These are phyloP conservation scores for Ailanthus altissimus DNA, from an alignment of 345 rosid genomes.

Conservation along the genomic window DNA sequence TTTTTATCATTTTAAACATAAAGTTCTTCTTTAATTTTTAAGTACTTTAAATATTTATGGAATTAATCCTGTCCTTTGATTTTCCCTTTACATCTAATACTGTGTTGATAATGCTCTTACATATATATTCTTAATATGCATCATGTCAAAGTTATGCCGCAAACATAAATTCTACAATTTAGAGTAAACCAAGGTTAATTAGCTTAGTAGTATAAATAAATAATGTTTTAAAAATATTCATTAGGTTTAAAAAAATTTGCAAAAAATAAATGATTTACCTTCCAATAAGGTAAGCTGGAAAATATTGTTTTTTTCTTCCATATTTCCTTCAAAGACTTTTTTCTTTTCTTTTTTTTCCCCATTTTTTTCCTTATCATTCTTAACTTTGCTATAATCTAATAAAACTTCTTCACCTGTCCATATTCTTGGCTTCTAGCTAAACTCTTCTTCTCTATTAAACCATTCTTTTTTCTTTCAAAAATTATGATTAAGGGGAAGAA, in stretches of 20 bases:
- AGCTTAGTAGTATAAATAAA: not conserved
- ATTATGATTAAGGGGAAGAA: not conserved
- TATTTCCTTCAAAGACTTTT: not conserved
- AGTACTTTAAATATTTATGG: not conserved
- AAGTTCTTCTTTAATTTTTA: not conserved
- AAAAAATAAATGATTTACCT: not conserved
- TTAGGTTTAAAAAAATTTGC: not conserved
- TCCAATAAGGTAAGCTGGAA: not conserved
- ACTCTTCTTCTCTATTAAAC: not conserved
- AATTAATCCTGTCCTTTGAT: not conserved
- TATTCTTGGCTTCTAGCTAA: not conserved
- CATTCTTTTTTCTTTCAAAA: not conserved
- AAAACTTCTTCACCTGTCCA: not conserved
- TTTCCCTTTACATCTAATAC: not conserved
- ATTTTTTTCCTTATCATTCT: not conserved
- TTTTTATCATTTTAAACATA: not conserved
- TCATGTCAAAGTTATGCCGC: not conserved
- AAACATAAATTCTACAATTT: not conserved
- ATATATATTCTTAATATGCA: not conserved
- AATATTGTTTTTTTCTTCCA: not conserved
- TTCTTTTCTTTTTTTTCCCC: not conserved
- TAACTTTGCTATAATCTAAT: not conserved
- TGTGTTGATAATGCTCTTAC: not conserved
- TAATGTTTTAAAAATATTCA: not conserved
- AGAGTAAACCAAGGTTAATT: not conserved